A percentile compares a stretch with the other conserved stretches of the same genome.
phyloP scores from a whole-genome alignment of 1,284 basidiomycete species.

The Leucoagaricus sp. region DNA sequence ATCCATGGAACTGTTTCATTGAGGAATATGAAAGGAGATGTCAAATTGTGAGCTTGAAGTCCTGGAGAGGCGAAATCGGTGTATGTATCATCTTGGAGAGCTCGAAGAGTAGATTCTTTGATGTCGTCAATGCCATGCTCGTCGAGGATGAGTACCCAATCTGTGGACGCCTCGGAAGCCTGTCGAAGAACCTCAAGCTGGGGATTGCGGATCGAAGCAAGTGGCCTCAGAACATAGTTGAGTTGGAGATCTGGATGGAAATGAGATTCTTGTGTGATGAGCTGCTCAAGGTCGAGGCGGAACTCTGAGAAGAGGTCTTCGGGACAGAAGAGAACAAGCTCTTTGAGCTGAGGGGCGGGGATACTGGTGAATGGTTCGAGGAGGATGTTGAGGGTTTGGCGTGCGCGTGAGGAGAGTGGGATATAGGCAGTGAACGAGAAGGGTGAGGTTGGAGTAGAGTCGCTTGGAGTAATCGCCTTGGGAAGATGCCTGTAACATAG shows the following conservation, averaged over 20 bases:
- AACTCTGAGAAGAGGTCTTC: conserved; percentile 35
- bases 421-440: conserved; percentile 49
- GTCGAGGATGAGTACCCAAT: conserved; percentile 55
- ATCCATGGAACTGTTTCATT: background rate
- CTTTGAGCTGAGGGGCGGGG: conserved; percentile 34
- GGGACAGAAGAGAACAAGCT: conserved; percentile 53
- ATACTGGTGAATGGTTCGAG: conserved; percentile 28
- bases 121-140: conserved; percentile 25
- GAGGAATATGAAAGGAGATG: background rate
- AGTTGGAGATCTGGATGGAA: conserved; percentile 28
- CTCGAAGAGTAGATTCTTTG: conserved; percentile 3
- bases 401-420: conserved; percentile 38
- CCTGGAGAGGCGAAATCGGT: background rate
- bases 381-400: background rate
- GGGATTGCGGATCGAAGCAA: conserved; percentile 29
- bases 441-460: conserved; percentile 10
- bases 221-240: conserved; percentile 45
- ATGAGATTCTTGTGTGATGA: conserved; percentile 16
- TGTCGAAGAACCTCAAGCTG: conserved; percentile 34
- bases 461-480: background rate
- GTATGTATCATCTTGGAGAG: conserved; percentile 17
- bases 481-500: background rate
- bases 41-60: background rate
- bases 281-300: conserved; percentile 36
- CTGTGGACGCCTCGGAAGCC: conserved; percentile 39